Evolutionary conservation across 768 basidiomycete genomes (phyloP), one percentile per base, ranked within the genome.

Genomic region (Kwoniella shandongensis): DNA sequence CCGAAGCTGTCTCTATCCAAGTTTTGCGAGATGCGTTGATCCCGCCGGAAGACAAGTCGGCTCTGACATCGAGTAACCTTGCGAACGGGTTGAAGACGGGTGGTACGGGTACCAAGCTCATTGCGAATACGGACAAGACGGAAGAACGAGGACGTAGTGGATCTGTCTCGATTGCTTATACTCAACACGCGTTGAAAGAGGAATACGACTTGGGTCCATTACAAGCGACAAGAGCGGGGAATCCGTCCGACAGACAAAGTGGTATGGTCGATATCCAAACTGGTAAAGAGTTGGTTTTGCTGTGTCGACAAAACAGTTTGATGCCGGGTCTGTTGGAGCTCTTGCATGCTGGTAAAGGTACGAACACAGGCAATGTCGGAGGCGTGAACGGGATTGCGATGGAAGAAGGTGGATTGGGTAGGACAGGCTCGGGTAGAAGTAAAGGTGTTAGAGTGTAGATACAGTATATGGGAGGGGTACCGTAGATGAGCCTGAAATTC

Each of bases 271-370:
- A 84, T 84, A 63, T 78, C 82, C 67, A 83, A 86, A 88, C 85
- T 30, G 85, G 88, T n/a, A 84, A 85, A 54, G 92, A 94, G 67
- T 77, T 98, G 59, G 86, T 89, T 70, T 76, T 87, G 67, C 83
- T 88, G 29, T 93, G 91, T 72, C 84, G 85, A 63, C 92, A 96
- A 76, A 98, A 96, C 67, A 91, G 91, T 70, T 81, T 88, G 13
- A 84, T 97, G 35, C 83, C 88, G 2, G 79, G 84, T 30, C 83
- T 92, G 52, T 80, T 94, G 44, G 83, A 85, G 48, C 81, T 76
- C 26, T 54, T 74, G 11, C 68, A 71, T 45, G 63, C 63, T 48
- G 70, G 51, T 35, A 55, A 55, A 52, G 57, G n/a, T 32, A 18
- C 54, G 15, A 0, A 29, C n/a, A 30, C 23, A 20, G 46, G 20